Base-by-base conservation (phyloP, 2,329 filamentous ascomycete species). In the Scedosporium dehoogii region DNA sequence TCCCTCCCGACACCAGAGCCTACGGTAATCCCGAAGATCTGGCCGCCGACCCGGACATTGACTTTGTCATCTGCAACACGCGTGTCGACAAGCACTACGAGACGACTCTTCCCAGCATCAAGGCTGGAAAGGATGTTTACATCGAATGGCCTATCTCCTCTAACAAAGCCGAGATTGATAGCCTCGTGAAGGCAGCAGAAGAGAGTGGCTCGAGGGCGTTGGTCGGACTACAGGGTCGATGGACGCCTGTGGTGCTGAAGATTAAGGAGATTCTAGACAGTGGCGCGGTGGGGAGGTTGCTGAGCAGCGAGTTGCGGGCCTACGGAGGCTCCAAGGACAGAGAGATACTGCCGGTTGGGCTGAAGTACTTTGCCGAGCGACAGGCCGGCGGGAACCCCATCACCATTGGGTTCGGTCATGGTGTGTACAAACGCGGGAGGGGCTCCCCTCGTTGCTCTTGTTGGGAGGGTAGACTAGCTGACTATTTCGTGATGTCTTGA, bases 91-190 rank as follows among this genome's bases (percentile, higher is more conserved):
- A 75, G 1, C 84, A 87, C 64, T 73, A 77, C 53, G 63, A 71
- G 2, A 77, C 76, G 1, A 72, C 76, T 0, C 71, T 74, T 7
- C 79, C 83, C 0, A 79, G 77, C 16, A 65, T 85, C 1, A 71
- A 73, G 14, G 78, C 80, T 0, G 83, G 82, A 0, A 85, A 85
- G 68, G 67, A 72, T 0, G 74, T 82, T 0, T 86, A 74, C 62
- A 75, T 84, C 0, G 84, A 87, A 71, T 87, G 84, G 81, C 84
- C 82, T 5, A 72, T 86, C 7, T 33, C 29, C 29, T 33, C 29
- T 9, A 33, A 33, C 29, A 33, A 33, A 0, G 80, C 79, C 0
- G 70, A 78, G 14, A 76, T 79, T 61, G 69, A 71, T 0, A 62
- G 67, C 2, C 71, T 76, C 1, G 80, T 76, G 0, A 66, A 68